Conservation (phyloP, 1,284 basidiomycete genomes). For the Tylopilus orsonianus region DNA sequence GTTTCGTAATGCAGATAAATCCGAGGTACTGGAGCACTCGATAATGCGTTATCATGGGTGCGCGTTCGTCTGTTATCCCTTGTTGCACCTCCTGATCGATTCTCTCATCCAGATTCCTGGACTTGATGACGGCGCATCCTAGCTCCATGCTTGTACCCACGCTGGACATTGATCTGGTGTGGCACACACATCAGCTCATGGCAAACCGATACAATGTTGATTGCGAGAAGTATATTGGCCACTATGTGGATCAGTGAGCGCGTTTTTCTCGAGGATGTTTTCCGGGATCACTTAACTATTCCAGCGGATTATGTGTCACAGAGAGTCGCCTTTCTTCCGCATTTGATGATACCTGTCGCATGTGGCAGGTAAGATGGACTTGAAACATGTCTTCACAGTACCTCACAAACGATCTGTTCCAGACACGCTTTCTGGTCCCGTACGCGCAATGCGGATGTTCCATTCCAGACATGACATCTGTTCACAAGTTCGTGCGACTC, state of each 20-base stretch:
- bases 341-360: slow-evolving; percentile 39
- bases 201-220: slow-evolving; percentile 33
- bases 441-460: slow-evolving; percentile 52
- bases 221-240: slow-evolving; percentile 34
- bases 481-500: slow-evolving; percentile 33
- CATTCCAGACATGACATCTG: slow-evolving; percentile 33
- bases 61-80: background rate
- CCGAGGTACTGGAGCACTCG: slow-evolving; percentile 31
- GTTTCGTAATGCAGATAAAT: slow-evolving; percentile 24
- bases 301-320: slow-evolving; percentile 36
- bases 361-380: slow-evolving; percentile 24
- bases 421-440: slow-evolving; percentile 40
- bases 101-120: slow-evolving; percentile 24
- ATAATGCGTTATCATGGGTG: slow-evolving; percentile 44
- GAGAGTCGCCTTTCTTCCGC: slow-evolving; percentile 35
- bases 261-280: background rate
- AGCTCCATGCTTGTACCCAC: slow-evolving; percentile 27
- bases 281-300: background rate
- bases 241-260: slow-evolving; percentile 38
- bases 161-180: slow-evolving; percentile 47
- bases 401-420: background rate
- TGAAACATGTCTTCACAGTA: background rate
- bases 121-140: slow-evolving; percentile 21
- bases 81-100: background rate
- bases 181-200: slow-evolving; percentile 50